These are phyloP conservation scores for Solanum sejunctum DNA, from an alignment of 257 asterid species.

Conservation along the genomic window DNA sequence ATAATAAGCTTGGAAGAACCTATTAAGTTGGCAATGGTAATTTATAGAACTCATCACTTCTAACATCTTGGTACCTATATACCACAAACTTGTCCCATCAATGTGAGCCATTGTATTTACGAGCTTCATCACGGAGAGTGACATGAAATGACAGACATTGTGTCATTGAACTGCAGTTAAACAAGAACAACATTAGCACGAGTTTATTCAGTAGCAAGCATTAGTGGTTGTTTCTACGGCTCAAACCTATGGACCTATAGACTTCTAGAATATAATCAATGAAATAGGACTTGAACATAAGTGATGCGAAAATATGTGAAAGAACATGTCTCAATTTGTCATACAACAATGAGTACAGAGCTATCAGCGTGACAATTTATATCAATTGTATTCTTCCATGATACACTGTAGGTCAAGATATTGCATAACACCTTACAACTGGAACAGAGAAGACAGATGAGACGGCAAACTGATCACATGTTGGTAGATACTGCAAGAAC, in stretches of 20 bases:
- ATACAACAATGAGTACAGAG: conserved; percentile 28
- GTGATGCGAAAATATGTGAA: not conserved
- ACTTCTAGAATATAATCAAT: not conserved
- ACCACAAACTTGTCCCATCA: conserved; percentile 57
- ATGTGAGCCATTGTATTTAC: conserved; percentile 33
- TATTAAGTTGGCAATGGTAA: conserved; percentile 46
- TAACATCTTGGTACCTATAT: conserved; percentile 29
- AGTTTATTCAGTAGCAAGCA: not conserved
- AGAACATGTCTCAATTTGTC: not conserved
- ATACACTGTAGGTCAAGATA: conserved; percentile 46
- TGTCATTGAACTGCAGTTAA: conserved; percentile 37
- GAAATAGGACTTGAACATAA: not conserved
- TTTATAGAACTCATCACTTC: conserved; percentile 47
- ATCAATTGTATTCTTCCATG: conserved; percentile 19
- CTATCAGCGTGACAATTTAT: conserved; percentile 30
- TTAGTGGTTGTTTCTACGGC: not conserved
- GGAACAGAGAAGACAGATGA: conserved; percentile 32
- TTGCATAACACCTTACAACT: conserved; percentile 41
- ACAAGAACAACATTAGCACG: not conserved
- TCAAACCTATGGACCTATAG: not conserved
- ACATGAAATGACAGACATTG: conserved; percentile 29
- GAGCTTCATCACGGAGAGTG: conserved; percentile 37
- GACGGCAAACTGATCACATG: conserved; percentile 40
- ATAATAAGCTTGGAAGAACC: conserved; percentile 33
- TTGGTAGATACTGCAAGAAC: conserved; percentile 39